phyloP scores from a whole-genome alignment of 176 grass and related monocot genomes.

The Themeda triandra region DNA sequence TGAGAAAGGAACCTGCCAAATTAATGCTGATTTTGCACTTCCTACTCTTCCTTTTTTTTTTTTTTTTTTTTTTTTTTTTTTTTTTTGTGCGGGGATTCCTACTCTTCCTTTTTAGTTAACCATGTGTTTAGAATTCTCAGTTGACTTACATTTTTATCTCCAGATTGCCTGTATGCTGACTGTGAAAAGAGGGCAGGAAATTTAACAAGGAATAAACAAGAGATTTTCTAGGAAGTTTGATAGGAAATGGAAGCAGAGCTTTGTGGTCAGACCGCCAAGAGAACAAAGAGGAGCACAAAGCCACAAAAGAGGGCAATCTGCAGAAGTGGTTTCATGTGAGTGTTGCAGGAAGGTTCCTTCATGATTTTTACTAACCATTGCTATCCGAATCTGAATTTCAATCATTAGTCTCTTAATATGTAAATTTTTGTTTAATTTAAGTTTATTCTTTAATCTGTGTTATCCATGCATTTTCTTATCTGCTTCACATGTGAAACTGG shows the following conservation, averaged over 20 bases:
- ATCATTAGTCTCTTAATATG: too few species aligned
- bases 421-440: too few species aligned
- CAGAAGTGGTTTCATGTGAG: background rate
- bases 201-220: constrained; percentile 90
- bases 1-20: constrained; percentile 1
- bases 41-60: background rate
- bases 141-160: background rate
- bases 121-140: constrained; percentile 8
- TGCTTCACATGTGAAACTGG: too few species aligned
- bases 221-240: constrained; percentile 91
- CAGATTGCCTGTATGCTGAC: constrained; percentile 92
- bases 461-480: too few species aligned
- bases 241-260: constrained; percentile 70
- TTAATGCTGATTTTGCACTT: background rate
- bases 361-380: too few species aligned
- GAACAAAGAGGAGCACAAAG: constrained; percentile 43
- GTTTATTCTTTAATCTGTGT: too few species aligned
- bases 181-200: constrained; percentile 87
- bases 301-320: constrained; percentile 7
- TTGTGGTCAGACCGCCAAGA: too few species aligned
- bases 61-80: too few species aligned
- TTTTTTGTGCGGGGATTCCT: too few species aligned
- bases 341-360: too few species aligned
- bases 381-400: too few species aligned
- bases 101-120: background rate